Conservation (phyloP, 139 green algal genomes). For the Asterochloris sp. region DNA sequence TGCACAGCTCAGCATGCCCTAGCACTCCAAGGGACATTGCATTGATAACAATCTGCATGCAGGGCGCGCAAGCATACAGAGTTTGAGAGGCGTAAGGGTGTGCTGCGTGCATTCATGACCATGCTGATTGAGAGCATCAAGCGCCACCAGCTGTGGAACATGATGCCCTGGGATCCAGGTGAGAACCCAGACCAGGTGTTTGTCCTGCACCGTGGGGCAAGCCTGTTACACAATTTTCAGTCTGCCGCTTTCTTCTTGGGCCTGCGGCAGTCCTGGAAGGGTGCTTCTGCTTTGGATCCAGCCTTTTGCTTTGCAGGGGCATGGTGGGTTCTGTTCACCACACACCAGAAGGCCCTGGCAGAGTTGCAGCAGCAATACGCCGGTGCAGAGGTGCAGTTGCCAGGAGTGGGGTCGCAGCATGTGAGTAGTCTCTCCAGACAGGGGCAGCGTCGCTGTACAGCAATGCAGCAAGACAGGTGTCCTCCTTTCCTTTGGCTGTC, state of each 20-base stretch:
- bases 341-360: slow-evolving; percentile 35
- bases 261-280: too few relatives aligned
- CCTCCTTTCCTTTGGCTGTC: too few relatives aligned
- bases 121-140: slow-evolving; percentile 31
- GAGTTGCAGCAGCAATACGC: slow-evolving; percentile 24
- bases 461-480: too few relatives aligned
- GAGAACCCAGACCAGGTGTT: slow-evolving; percentile 10
- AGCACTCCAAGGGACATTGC: background rate
- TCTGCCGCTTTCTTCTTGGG: too few relatives aligned
- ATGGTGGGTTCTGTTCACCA: slow-evolving; percentile 24
- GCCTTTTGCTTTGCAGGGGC: background rate
- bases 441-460: too few relatives aligned
- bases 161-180: slow-evolving; percentile 47
- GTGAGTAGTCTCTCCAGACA: too few relatives aligned
- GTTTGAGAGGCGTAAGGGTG: slow-evolving; percentile 15
- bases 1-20: background rate
- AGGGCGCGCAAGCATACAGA: slow-evolving; percentile 32
- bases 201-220: slow-evolving; percentile 11
- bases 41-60: background rate
- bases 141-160: slow-evolving; percentile 29
- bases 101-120: slow-evolving; percentile 31
- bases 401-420: too few relatives aligned
- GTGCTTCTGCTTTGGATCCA: too few relatives aligned
- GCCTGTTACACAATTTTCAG: too few relatives aligned
- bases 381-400: background rate